phyloP scores from a whole-genome alignment of 345 rosid species.

The Cardamine resedifolia region DNA sequence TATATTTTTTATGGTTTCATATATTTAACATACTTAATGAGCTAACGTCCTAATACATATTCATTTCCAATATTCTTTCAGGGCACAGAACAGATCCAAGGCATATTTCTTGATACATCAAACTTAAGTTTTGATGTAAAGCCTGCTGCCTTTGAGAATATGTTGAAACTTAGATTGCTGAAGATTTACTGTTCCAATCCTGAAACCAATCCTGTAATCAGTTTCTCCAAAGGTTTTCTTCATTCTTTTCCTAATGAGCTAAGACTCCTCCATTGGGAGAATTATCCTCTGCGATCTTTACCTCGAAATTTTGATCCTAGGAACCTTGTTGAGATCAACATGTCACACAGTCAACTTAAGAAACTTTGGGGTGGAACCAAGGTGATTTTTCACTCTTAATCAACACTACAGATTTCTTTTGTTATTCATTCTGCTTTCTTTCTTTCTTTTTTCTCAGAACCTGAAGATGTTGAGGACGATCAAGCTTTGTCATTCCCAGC shows the following conservation, averaged over 20 bases:
- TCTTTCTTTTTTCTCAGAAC: neutral
- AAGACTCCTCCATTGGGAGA: conserved; percentile 26
- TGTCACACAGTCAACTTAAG: neutral
- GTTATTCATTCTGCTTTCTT: neutral
- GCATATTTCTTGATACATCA: no score
- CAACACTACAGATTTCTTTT: neutral
- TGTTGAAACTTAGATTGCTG: conserved; percentile 22
- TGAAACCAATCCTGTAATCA: neutral
- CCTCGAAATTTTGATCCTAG: neutral
- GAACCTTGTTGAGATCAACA: conserved; percentile 17
- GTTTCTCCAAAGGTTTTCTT: neutral
- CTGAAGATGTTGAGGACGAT: conserved; percentile 9
- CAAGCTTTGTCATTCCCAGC: conserved; percentile 11
- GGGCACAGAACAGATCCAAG: no score
- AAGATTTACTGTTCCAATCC: neutral
- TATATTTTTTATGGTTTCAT: no score
- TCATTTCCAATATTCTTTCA: no score
- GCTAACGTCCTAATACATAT: no score
- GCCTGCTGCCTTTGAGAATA: neutral
- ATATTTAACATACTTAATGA: no score
- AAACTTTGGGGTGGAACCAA: conserved; percentile 16
- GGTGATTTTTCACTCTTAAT: neutral
- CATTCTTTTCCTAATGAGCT: neutral
- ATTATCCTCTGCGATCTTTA: neutral
- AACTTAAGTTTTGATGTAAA: no score